A percentile compares a stretch with the other conserved stretches of the same genome.
These are phyloP conservation scores for Aspergillus fischeri DNA, from an alignment of 2,329 filamentous ascomycete genomes.

Conservation along the genomic window DNA sequence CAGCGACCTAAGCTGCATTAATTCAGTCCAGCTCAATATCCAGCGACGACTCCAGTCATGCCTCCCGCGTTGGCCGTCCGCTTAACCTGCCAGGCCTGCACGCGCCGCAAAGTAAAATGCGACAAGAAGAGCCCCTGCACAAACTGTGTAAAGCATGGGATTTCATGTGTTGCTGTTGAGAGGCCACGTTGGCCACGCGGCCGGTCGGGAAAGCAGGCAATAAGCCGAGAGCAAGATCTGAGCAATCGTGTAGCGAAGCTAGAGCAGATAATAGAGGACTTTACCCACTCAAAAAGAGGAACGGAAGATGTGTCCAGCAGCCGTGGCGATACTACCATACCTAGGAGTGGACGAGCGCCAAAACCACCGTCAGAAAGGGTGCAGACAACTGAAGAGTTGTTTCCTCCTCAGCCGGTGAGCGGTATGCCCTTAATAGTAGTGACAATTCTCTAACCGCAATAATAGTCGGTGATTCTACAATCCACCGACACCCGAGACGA, in stretches of 20 bases:
- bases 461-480: too few species aligned
- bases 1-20: too few species aligned
- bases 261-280: not conserved
- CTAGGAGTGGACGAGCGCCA: too few species aligned
- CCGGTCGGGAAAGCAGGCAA: not conserved
- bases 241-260: not conserved
- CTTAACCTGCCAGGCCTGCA: not conserved
- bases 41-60: too few species aligned
- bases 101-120: not conserved
- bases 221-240: not conserved
- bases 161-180: not conserved
- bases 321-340: not conserved
- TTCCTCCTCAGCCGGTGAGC: too few species aligned
- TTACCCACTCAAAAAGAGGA: not conserved
- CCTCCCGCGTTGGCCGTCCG: too few species aligned
- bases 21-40: too few species aligned
- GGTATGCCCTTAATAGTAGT: too few species aligned
- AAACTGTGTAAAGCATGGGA: not conserved
- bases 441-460: too few species aligned
- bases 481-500: rapidly evolving
- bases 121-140: not conserved
- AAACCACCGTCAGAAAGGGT: too few species aligned
- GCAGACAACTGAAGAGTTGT: too few species aligned
- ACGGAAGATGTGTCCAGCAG: not conserved
- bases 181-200: not conserved